These are phyloP conservation scores for Incumbomyces lentus DNA, from an alignment of 2,329 filamentous ascomycete species.

Conservation along the genomic window DNA sequence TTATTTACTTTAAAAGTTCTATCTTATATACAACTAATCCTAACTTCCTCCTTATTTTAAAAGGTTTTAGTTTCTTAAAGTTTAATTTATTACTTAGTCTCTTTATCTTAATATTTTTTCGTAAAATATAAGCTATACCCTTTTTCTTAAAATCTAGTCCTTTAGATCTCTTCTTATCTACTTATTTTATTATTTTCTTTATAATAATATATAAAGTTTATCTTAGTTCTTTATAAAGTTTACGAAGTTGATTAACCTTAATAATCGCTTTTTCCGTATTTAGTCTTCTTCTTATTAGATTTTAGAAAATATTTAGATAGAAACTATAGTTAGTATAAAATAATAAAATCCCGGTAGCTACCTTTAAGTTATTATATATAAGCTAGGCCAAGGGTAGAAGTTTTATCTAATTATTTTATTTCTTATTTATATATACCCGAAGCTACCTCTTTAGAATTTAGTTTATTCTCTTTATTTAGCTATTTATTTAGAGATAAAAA, in stretches of 20 bases:
- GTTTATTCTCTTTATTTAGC: slow-evolving; percentile 11
- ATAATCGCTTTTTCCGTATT: neutral
- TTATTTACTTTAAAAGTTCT: slow-evolving; percentile 8
- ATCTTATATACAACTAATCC: slow-evolving; percentile 7
- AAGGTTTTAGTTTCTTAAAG: slow-evolving; percentile 8
- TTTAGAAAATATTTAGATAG: slow-evolving; percentile 3
- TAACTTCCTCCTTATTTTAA: slow-evolving; percentile 9
- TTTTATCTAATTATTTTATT: slow-evolving; percentile 12
- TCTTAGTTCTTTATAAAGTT: slow-evolving; percentile 6
- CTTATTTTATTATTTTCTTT: slow-evolving; percentile 1
- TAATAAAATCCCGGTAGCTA: slow-evolving; percentile 3
- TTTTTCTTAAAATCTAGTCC: slow-evolving; percentile 5
- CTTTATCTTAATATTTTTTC: slow-evolving; percentile 13
- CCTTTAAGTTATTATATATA: slow-evolving; percentile 5
- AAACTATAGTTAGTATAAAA: slow-evolving; percentile 12
- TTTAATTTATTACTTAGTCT: slow-evolving; percentile 10
- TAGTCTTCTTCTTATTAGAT: neutral
- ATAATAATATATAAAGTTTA: slow-evolving; percentile 7
- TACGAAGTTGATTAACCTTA: neutral
- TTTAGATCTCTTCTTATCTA: slow-evolving; percentile 8
- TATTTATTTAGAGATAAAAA: slow-evolving; percentile 8
- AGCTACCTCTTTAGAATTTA: slow-evolving; percentile 12
- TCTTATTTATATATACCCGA: slow-evolving; percentile 9
- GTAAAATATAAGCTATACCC: slow-evolving; percentile 8
- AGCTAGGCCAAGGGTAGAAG: slow-evolving; percentile 3